Evolutionary conservation across 495 filamentous ascomycete genomes (phyloP), one percentile per base, ranked within the genome.

Genomic region (Xeromyces bisporus): DNA sequence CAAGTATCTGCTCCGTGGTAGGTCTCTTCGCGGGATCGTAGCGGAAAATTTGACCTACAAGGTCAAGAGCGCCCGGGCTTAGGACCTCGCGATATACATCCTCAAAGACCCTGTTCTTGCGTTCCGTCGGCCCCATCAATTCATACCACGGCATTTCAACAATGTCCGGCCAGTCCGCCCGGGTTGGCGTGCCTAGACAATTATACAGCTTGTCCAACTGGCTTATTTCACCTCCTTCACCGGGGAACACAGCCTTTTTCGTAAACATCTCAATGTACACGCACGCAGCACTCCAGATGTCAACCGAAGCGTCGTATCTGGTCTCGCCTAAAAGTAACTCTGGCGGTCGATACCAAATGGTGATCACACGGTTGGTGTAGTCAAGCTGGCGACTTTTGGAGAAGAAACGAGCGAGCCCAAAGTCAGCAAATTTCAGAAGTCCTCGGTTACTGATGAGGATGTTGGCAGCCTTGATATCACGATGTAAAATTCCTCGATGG

Each of bases 341-440:
- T 0, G 89, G 89, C 0, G 81, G 80, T 12, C 83, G 71, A 48
- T 99, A 99, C 89, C 89, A 99, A 17, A 69, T 69, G 9, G 89
- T 99, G 44, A 99, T 93, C 37, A 99, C 92, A 13, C 89, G 80
- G 46, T 99, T 99, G 7, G 89, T 99, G 42, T 96, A 99, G 50
- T 96, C 85, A n/a, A 89, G 69, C 44, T 87, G 78, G 31, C 77
- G 72, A 32, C 77, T 80, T 44, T 96, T 96, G 15, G 80, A 81
- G 44, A 87, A 99, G 56, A 96, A 96, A 13, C 89, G 77, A n/a
- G 89, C 89, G 15, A 99, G 65, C 5, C 89, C 89, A 56, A 99
- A 99, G 51, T 99, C 89, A 7, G 89, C 91, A 36, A 89, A 72
- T 46, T 97, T 97, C 31, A 97, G 62, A 30, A 82, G 66, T 0